These are phyloP conservation scores for Medicago lupulina DNA, from an alignment of 306 rosid species.

Conservation along the genomic window DNA sequence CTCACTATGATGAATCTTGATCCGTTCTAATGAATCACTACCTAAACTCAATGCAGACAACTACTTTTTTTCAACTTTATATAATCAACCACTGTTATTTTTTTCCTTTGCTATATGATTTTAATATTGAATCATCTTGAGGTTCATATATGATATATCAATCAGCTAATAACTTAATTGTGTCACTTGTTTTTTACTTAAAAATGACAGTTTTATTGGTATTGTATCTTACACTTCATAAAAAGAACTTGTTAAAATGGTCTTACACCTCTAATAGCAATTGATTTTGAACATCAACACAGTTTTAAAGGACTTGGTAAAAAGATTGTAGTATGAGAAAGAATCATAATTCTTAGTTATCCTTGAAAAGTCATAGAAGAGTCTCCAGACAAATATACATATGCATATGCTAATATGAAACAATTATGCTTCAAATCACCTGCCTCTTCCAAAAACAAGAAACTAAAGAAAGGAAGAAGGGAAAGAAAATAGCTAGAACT, in stretches of 20 bases:
- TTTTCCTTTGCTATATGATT: background rate
- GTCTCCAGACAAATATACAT: background rate
- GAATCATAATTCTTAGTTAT: background rate
- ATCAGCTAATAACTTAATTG: background rate
- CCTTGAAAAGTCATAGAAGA: background rate
- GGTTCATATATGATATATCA: background rate
- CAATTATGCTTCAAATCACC: constrained; percentile 25
- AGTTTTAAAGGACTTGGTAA: background rate
- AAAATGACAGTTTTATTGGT: background rate
- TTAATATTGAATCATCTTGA: background rate
- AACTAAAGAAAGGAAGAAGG: background rate
- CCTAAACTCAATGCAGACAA: background rate
- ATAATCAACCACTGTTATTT: background rate
- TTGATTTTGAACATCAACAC: background rate
- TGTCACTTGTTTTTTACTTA: background rate
- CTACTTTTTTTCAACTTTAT: background rate
- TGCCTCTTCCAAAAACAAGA: constrained; percentile 16
- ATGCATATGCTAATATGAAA: background rate
- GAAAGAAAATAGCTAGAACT: background rate
- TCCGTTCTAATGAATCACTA: background rate
- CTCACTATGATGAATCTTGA: background rate
- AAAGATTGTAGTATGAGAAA: background rate
- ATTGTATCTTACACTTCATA: background rate
- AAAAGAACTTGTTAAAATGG: background rate
- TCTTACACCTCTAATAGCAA: background rate